Percentiles rank a stretch among this genome's conserved stretches.
Conservation (phyloP, 192 early-diverging fungal species). For the Funneliformis mosseae region DNA sequence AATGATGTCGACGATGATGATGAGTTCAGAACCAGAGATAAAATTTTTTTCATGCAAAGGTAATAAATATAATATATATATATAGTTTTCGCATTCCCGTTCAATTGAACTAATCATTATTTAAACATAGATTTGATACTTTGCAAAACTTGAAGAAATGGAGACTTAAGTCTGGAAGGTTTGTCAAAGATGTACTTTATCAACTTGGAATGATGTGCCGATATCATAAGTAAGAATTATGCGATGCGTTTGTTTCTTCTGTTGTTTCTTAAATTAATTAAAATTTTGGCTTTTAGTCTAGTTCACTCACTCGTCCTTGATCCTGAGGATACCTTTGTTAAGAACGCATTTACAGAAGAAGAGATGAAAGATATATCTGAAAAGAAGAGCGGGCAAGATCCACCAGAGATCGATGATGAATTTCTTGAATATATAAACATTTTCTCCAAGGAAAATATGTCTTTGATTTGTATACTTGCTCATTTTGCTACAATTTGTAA, state of each 20-base stretch:
- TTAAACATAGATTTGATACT: constrained; percentile 23
- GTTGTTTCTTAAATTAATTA: too few relatives aligned
- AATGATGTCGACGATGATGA: constrained; percentile 22
- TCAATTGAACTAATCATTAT: constrained; percentile 27
- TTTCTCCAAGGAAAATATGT: constrained; percentile 31
- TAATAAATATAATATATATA: too few relatives aligned
- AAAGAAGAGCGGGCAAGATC: constrained; percentile 30
- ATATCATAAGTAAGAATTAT: constrained; percentile 37
- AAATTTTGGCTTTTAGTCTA: constrained; percentile 35
- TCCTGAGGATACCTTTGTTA: constrained; percentile 22
- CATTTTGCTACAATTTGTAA: constrained; percentile 14
- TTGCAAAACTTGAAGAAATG: constrained; percentile 35
- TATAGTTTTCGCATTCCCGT: constrained; percentile 15
- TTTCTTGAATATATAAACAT: constrained; percentile 33
- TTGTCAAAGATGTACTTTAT: constrained; percentile 37
- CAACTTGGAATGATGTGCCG: constrained; percentile 34
- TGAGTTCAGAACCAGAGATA: constrained; percentile 26
- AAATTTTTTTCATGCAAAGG: constrained; percentile 27
- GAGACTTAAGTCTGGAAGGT: constrained; percentile 32
- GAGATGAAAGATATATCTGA: constrained; percentile 30
- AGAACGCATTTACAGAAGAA: constrained; percentile 30
- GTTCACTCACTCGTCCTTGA: constrained; percentile 36
- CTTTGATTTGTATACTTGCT: not conserved
- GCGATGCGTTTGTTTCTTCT: too few relatives aligned
- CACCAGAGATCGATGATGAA: constrained; percentile 35